Conservation (phyloP, 257 asterid genomes). For the Primulina tabacum region DNA sequence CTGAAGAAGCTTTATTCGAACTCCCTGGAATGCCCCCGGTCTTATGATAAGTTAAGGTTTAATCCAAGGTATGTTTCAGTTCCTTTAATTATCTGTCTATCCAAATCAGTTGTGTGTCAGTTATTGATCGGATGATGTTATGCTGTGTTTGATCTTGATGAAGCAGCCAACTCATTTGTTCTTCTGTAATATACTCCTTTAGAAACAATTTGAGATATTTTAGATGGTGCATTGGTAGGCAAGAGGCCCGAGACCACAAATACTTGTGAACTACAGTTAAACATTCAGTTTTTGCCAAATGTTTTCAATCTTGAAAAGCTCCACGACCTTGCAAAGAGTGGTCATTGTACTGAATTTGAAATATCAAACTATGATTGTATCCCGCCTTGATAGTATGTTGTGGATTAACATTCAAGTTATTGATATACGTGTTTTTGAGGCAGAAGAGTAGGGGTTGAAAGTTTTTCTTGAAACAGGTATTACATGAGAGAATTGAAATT, state of each 20-base stretch:
- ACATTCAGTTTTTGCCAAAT: constrained; percentile 16
- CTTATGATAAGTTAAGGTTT: constrained; percentile 86
- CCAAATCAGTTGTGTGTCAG: constrained; percentile 16
- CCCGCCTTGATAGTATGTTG: not conserved
- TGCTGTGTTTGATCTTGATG: constrained; percentile 7
- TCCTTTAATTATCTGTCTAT: constrained; percentile 16
- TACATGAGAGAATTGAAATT: not conserved
- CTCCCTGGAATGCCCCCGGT: constrained; percentile 83
- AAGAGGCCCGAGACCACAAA: not conserved
- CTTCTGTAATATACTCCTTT: constrained; percentile 11
- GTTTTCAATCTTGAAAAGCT: constrained; percentile 21
- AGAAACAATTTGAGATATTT: constrained; percentile 3
- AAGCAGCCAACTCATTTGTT: constrained; percentile 6
- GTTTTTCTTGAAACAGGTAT: not conserved
- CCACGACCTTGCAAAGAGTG: not conserved
- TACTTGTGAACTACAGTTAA: not conserved
- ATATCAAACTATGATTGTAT: not conserved
- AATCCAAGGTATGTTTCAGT: constrained; percentile 65
- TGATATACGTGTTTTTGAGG: not conserved
- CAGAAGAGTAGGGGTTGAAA: not conserved
- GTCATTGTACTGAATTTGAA: constrained; percentile 18
- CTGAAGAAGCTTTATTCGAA: constrained; percentile 72
- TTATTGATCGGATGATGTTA: constrained; percentile 11
- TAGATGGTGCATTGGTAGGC: constrained; percentile 17
- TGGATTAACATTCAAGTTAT: not conserved